These are phyloP conservation scores for Calonectria pteridis DNA, from an alignment of 2,329 filamentous ascomycete genomes.

Conservation along the genomic window DNA sequence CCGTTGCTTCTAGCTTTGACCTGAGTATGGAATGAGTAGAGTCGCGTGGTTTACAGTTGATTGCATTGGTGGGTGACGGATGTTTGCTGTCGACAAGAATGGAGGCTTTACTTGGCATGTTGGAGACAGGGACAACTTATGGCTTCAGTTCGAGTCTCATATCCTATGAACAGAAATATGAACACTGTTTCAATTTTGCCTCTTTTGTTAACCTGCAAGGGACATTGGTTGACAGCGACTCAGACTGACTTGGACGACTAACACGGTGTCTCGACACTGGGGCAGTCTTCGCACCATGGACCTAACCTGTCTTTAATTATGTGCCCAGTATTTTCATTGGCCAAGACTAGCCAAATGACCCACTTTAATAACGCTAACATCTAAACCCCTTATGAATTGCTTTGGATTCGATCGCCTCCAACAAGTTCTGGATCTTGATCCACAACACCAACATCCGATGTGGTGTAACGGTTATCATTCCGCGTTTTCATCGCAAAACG, in stretches of 20 bases:
- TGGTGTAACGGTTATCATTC: constrained; percentile 29
- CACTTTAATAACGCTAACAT: neutral
- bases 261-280: neutral
- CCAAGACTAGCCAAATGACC: neutral
- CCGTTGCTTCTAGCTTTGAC: neutral
- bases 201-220: neutral
- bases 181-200: too few species aligned
- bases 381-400: neutral
- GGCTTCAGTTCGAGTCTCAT: neutral
- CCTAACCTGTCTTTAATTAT: too few species aligned
- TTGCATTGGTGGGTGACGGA: neutral
- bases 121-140: too few species aligned
- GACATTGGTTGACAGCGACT: neutral
- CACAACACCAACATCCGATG: constrained; percentile 13
- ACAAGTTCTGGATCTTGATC: neutral
- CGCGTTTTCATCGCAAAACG: constrained; percentile 22
- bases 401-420: neutral
- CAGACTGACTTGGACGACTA: neutral
- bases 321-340: neutral
- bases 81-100: neutral
- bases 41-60: neutral
- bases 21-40: neutral
- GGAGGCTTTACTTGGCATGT: too few species aligned
- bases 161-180: neutral
- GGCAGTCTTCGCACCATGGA: too few species aligned